Conservation (phyloP, 106 monocot species). For the Iris macrosiphon region DNA sequence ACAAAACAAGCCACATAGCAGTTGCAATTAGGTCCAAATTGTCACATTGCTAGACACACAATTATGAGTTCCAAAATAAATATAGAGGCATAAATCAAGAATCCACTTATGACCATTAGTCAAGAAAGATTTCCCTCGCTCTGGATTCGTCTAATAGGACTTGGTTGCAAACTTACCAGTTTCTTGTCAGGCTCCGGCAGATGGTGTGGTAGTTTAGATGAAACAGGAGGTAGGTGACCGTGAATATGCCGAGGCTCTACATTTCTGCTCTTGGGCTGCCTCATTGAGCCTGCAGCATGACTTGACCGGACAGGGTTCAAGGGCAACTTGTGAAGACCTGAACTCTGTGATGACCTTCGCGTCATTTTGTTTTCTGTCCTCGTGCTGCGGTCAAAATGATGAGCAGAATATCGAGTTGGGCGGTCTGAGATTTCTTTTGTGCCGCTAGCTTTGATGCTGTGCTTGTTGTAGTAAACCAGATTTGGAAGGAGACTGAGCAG, state of each 20-base stretch:
- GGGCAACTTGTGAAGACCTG: slow-evolving; percentile 7
- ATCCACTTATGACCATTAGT: too few species aligned
- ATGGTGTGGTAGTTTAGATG: slow-evolving; percentile 8
- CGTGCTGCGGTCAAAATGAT: not conserved
- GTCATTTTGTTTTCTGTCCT: slow-evolving; percentile 31
- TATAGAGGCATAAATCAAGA: too few species aligned
- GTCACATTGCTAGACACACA: too few species aligned
- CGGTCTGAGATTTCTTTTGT: slow-evolving; percentile 39
- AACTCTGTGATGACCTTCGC: slow-evolving; percentile 2
- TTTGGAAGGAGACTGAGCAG: slow-evolving; percentile 58
- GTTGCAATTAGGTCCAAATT: too few species aligned
- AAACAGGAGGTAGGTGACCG: not conserved
- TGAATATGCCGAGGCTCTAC: not conserved
- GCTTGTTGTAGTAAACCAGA: slow-evolving; percentile 67
- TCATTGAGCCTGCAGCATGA: slow-evolving; percentile 3
- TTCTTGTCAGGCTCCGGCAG: too few species aligned
- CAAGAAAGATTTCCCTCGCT: too few species aligned
- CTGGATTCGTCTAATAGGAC: too few species aligned
- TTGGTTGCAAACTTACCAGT: too few species aligned
- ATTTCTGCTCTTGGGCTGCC: slow-evolving; percentile 10
- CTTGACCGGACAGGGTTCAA: slow-evolving; percentile 11
- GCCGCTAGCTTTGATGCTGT: slow-evolving; percentile 26
- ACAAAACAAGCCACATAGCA: too few species aligned
- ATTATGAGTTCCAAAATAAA: too few species aligned
- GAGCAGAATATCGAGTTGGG: slow-evolving; percentile 28